Conservation (phyloP, 768 basidiomycete genomes). For the Pholiota molesta region DNA sequence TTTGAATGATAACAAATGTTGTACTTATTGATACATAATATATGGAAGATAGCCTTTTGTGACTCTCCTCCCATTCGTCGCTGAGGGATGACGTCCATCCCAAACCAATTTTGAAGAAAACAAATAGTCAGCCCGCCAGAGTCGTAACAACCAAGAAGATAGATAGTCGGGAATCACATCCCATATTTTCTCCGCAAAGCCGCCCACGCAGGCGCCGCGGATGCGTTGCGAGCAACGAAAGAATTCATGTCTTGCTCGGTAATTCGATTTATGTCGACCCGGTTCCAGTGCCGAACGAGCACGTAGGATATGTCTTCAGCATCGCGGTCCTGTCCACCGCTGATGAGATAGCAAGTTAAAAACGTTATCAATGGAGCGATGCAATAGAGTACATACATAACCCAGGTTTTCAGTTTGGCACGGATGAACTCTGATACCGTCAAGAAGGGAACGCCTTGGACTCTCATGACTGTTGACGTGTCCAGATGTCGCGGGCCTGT, state of each 20-base stretch:
- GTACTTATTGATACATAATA: constrained; percentile 18
- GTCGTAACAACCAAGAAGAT: neutral
- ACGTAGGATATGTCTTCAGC: constrained; percentile 78
- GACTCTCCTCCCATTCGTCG: constrained; percentile 11
- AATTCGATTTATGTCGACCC: constrained; percentile 84
- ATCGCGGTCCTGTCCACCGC: constrained; percentile 71
- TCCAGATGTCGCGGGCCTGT: constrained; percentile 78
- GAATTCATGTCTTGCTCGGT: constrained; percentile 84
- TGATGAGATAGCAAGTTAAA: constrained; percentile 32
- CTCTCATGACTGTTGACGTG: constrained; percentile 62
- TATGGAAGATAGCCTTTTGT: constrained; percentile 18
- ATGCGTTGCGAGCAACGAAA: constrained; percentile 62
- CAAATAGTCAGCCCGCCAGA: neutral
- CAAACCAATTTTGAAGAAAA: neutral
- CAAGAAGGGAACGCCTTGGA: constrained; percentile 78
- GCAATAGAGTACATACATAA: constrained; percentile 55
- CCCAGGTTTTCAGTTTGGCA: constrained; percentile 84
- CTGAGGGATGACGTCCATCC: neutral
- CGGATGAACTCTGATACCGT: constrained; percentile 86
- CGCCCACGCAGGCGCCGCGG: constrained; percentile 73
- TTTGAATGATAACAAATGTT: constrained; percentile 15
- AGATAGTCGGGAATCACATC: constrained; percentile 38
- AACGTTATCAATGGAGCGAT: constrained; percentile 16
- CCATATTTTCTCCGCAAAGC: constrained; percentile 78
- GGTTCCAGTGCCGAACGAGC: constrained; percentile 77